Evolutionary conservation across 2,329 filamentous ascomycete genomes (phyloP).

Genomic region (Basipetospora chlamydospora): DNA sequence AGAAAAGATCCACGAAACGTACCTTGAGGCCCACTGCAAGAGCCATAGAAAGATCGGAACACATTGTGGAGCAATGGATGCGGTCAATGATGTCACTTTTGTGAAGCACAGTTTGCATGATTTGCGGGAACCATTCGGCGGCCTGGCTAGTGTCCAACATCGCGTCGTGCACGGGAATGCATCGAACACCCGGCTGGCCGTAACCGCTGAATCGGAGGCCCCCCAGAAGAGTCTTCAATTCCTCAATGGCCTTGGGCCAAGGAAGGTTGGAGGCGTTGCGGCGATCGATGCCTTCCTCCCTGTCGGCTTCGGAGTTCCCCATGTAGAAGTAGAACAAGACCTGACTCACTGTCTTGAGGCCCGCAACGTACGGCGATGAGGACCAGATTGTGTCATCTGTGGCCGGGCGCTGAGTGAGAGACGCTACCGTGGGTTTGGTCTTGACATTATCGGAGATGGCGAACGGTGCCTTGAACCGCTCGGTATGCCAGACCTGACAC

Average conservation of each 20-base stretch:
- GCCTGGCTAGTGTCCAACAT: not conserved
- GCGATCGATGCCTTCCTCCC: not conserved
- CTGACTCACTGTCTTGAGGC: no score
- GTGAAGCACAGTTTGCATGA: not conserved
- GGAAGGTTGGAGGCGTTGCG: not conserved
- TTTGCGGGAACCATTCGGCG: not conserved
- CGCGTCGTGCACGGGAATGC: not conserved
- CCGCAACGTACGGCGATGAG: no score
- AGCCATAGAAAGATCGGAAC: not conserved
- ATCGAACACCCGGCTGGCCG: not conserved
- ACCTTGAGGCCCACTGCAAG: not conserved
- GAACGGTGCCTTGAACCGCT: not conserved
- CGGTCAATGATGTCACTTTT: not conserved
- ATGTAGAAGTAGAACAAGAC: no score
- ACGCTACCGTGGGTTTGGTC: not conserved
- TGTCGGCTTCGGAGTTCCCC: no score
- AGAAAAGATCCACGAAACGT: not conserved
- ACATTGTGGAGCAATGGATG: not conserved
- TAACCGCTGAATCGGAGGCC: not conserved
- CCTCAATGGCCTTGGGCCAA: not conserved
- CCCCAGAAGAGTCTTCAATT: not conserved
- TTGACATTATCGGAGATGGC: not conserved
- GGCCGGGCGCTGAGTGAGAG: no score
- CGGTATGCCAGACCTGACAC: not conserved
- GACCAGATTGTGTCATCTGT: no score